phyloP scores from a whole-genome alignment of 208 protist species.

The Paratrypanosoma confusum region DNA sequence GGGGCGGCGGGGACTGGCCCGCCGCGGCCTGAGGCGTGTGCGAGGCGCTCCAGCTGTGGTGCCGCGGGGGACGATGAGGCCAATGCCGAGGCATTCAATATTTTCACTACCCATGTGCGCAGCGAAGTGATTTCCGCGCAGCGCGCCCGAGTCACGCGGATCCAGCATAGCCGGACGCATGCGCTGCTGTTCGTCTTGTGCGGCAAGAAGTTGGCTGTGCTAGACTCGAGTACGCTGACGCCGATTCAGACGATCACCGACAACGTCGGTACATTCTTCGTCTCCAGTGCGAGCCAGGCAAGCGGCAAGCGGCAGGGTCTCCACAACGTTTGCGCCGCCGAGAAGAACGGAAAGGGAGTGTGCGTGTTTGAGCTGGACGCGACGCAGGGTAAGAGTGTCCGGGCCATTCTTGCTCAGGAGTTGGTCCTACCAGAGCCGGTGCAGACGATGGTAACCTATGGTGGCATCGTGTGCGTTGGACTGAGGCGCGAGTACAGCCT shows the following conservation, averaged over 20 bases:
- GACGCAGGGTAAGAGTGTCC: constrained; percentile 5
- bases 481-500: constrained; percentile 54
- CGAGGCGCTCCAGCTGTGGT: too few species aligned
- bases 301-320: constrained; percentile 5
- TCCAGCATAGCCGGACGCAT: constrained; percentile 65
- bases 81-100: constrained; percentile 8
- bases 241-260: constrained; percentile 13
- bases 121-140: constrained; percentile 4
- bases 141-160: constrained; percentile 16
- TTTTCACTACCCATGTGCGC: constrained; percentile 31
- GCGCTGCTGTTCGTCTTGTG: constrained; percentile 51
- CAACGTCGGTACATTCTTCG: constrained; percentile 25
- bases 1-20: neutral
- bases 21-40: neutral
- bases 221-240: constrained; percentile 8
- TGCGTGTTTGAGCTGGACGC: constrained; percentile 29
- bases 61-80: too few species aligned
- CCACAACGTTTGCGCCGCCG: constrained; percentile 23
- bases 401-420: constrained; percentile 15
- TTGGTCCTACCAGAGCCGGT: constrained; percentile 43
- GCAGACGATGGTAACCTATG: constrained; percentile 26
- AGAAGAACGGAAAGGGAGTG: constrained; percentile 16
- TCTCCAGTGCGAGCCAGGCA: constrained; percentile 14
- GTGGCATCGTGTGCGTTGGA: constrained; percentile 46
- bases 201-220: constrained; percentile 23